These are phyloP conservation scores for Colletotrichum sp. DNA, from an alignment of 2,329 filamentous ascomycete genomes.

Conservation along the genomic window DNA sequence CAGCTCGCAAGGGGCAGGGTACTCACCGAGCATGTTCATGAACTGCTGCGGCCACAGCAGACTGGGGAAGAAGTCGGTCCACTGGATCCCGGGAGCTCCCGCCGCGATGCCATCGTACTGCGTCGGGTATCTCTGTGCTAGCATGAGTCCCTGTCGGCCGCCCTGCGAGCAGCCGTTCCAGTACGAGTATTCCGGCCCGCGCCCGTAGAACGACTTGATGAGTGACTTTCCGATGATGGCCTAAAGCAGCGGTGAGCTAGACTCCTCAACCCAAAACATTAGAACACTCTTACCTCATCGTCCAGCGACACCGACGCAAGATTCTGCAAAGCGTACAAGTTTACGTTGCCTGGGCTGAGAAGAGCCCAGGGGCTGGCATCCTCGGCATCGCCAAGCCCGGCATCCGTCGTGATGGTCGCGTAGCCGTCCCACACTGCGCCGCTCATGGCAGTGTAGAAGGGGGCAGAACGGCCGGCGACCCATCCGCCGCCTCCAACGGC, in stretches of 20 bases:
- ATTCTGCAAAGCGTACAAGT: constrained; percentile 33
- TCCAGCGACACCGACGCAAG: constrained; percentile 39
- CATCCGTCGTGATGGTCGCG: constrained; percentile 25
- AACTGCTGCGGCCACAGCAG: constrained; percentile 14
- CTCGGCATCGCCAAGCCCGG: constrained; percentile 10
- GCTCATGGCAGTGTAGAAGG: constrained; percentile 20
- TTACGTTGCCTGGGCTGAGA: constrained; percentile 18
- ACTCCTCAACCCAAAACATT: not conserved
- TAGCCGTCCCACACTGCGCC: constrained; percentile 23
- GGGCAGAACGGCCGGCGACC: constrained; percentile 22
- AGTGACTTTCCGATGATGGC: constrained; percentile 54
- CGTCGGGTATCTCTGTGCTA: constrained; percentile 55
- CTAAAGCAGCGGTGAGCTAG: not conserved
- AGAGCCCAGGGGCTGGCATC: constrained; percentile 9
- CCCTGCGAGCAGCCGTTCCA: constrained; percentile 60
- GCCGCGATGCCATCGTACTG: constrained; percentile 61
- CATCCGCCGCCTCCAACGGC: constrained; percentile 35
- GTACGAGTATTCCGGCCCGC: constrained; percentile 48
- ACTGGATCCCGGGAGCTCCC: constrained; percentile 44
- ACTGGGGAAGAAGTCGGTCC: not conserved
- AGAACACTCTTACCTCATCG: constrained; percentile 26
- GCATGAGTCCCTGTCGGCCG: constrained; percentile 59
- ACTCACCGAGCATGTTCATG: not conserved
- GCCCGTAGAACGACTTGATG: constrained; percentile 52
- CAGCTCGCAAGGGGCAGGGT: constrained; percentile 20